A percentile compares a stretch with the other conserved stretches of the same genome.
Evolutionary conservation across 1,284 basidiomycete genomes (phyloP).

Genomic region (Pseudozyma thailandica): DNA sequence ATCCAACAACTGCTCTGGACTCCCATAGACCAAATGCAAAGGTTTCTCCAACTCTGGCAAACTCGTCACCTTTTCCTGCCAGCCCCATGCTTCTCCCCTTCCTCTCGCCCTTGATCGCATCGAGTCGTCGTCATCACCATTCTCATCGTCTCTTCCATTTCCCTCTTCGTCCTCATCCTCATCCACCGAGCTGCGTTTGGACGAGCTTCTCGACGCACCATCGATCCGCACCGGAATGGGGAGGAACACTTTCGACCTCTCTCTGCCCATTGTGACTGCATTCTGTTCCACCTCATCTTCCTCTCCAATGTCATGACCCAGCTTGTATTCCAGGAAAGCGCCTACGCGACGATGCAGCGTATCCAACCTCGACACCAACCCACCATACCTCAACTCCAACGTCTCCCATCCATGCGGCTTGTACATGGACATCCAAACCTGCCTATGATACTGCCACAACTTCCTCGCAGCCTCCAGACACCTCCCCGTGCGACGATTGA

Average conservation of each 20-base stretch:
- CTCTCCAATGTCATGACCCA: neutral
- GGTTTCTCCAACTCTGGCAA: constrained; percentile 54
- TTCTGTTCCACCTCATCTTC: neutral
- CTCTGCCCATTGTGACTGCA: constrained; percentile 1
- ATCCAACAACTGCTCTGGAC: constrained; percentile 57
- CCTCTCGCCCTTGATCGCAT: constrained; percentile 22
- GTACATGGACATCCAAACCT: constrained; percentile 65
- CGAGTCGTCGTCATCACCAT: constrained; percentile 16
- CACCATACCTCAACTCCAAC: constrained; percentile 68
- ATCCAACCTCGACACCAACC: constrained; percentile 63
- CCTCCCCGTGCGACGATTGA: constrained; percentile 25
- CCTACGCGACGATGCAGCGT: constrained; percentile 62
- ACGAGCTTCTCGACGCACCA: constrained; percentile 11
- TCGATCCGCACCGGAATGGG: constrained; percentile 19
- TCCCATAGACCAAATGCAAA: constrained; percentile 56
- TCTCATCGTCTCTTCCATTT: constrained; percentile 8
- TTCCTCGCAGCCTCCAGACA: constrained; percentile 49
- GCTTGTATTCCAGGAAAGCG: constrained; percentile 41
- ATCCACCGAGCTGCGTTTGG: constrained; percentile 2
- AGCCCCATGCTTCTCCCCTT: constrained; percentile 13
- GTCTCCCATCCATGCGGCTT: constrained; percentile 68
- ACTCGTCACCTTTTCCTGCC: constrained; percentile 37
- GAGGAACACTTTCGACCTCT: constrained; percentile 24
- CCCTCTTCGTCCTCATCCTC: constrained; percentile 3
- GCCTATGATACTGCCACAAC: constrained; percentile 65